Base-by-base conservation (phyloP, 768 basidiomycete genomes). In the Leccinum disarticulatum region DNA sequence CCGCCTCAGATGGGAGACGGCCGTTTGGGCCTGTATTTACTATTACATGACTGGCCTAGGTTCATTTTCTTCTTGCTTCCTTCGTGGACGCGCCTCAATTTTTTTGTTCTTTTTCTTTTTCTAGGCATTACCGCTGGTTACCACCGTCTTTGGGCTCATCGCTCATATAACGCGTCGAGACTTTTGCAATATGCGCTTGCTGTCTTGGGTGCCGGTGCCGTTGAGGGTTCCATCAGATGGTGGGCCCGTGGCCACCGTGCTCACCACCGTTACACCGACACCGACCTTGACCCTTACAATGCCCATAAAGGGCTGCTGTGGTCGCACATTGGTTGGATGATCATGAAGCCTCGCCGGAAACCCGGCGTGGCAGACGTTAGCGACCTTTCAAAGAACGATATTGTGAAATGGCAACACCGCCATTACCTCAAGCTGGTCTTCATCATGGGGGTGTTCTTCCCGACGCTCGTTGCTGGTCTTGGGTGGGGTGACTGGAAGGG, bases 201-300 rank as follows among this genome's bases (percentile, higher is more conserved):
- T 27, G 68, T 90, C 19, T 82, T 87, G 10, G 97, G 96, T 53
- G 88, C 93, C 2, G 96, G 97, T 52, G 95, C 96, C 5, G 90
- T 96, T 51, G 85, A 99, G 71, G 96, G 96, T 9, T 97, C 95
- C 22, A 96, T 99, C 78, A 91, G 93, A 74, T 98, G 97, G 97
- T 98, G 97, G 97, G 89, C 89, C 22, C 86, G 97, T 55, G 95
- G 95, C 52, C 97, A 99, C 80, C 91, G 96, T 61, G 96, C 96
- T 3, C 95, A 97, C 74, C 95, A 97, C 71, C 85, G 95, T 47
- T 96, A 97, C 79, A 98, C 95, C 66, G 95, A 96, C 76, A 98
- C 95, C 68, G 92, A 94, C 57, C 88, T 98, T 63, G 95, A 97
- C 76, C 95, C 95, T 0, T 97, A 98, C 79, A 90, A 91, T 63